Evolutionary conservation across 768 basidiomycete species (phyloP).

Genomic region (Phlebiopsis flavidoalba): DNA sequence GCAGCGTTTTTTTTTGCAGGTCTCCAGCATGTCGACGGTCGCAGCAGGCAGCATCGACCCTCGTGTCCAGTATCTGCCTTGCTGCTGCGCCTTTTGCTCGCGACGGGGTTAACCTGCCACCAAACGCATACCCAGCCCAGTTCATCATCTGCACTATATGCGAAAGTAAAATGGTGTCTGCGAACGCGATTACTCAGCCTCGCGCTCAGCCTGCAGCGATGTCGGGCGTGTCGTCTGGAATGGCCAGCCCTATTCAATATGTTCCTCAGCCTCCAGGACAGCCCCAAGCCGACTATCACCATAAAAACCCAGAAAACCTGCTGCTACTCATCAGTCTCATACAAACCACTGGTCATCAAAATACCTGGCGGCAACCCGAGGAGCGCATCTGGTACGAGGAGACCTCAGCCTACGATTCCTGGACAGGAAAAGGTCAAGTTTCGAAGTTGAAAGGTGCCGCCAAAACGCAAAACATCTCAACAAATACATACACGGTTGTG

Average conservation of each 20-base stretch:
- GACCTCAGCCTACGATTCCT: background rate
- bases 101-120: background rate
- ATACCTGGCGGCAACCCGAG: background rate
- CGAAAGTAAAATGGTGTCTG: background rate
- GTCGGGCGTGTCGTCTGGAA: background rate
- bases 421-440: background rate
- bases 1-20: background rate
- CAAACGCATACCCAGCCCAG: background rate
- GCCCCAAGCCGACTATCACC: background rate
- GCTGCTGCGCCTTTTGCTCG: background rate
- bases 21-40: background rate
- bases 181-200: background rate
- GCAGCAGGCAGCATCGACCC: background rate
- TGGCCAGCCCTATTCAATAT: background rate
- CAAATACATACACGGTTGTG: background rate
- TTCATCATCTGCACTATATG: constrained; percentile 4
- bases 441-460: background rate
- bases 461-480: background rate
- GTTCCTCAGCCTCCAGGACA: background rate
- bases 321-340: background rate
- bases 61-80: background rate
- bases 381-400: background rate
- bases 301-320: background rate
- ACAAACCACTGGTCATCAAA: background rate
- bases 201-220: background rate